These are phyloP conservation scores for Cryphonectria nitschkei DNA, from an alignment of 2,329 filamentous ascomycete species.

Conservation along the genomic window DNA sequence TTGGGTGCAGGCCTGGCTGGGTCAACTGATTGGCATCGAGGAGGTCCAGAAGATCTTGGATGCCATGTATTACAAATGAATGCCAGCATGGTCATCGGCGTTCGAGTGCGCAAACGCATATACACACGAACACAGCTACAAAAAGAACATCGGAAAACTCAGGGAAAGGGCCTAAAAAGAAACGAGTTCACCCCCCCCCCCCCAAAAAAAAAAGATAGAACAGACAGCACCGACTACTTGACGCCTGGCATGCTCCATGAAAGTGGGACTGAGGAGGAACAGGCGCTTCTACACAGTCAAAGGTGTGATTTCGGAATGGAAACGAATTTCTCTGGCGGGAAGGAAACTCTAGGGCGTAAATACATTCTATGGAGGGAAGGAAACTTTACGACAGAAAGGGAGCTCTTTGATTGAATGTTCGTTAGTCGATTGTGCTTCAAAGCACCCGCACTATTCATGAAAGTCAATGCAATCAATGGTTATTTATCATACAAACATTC, in stretches of 20 bases:
- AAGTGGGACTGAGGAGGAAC: neutral
- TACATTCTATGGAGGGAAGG: neutral
- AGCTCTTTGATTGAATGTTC: neutral
- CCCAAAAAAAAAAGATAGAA: neutral
- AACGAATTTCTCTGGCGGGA: neutral
- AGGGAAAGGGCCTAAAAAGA: no score
- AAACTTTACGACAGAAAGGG: neutral
- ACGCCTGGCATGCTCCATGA: neutral
- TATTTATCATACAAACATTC: neutral
- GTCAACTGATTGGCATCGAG: constrained; percentile 18
- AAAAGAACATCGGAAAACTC: no score
- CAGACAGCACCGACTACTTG: neutral
- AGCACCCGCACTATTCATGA: neutral
- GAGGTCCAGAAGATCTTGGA: constrained; percentile 3
- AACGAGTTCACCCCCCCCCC: no score
- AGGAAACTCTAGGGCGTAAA: no score
- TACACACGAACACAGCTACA: neutral
- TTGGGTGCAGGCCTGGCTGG: constrained; percentile 23
- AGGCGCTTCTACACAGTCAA: neutral
- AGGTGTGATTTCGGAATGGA: neutral
- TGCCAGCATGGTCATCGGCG: neutral
- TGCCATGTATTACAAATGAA: neutral
- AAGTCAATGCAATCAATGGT: neutral
- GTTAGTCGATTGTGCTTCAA: neutral
- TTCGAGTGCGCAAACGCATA: neutral